Percentiles rank a stretch among this genome's conserved stretches.
Conservation (phyloP, 148 eudicot species). For the Hydrangea macrophylla region DNA sequence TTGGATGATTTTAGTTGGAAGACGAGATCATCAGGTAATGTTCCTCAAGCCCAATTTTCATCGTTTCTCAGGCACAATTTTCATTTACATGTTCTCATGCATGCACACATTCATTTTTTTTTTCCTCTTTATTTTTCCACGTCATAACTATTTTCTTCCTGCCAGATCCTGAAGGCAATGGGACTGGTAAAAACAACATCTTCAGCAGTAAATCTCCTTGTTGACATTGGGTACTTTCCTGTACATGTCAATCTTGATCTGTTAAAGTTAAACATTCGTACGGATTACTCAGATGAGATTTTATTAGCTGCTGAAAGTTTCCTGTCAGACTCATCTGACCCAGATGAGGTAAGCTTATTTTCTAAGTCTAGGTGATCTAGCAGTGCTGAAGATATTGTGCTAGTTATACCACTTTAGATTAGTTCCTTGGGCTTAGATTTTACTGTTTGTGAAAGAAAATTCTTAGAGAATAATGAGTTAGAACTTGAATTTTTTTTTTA, state of each 20-base stretch:
- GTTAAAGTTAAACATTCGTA: constrained; percentile 69
- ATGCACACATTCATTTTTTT: not conserved
- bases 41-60: not conserved
- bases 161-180: constrained; percentile 80
- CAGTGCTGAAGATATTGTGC: not conserved
- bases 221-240: constrained; percentile 85
- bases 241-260: constrained; percentile 89
- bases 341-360: constrained; percentile 57
- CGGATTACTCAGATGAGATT: constrained; percentile 56
- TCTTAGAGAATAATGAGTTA: no score
- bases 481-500: no score
- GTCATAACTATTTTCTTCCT: constrained; percentile 13
- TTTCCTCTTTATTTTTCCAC: not conserved
- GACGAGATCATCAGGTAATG: not conserved
- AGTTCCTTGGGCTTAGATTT: no score
- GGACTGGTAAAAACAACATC: constrained; percentile 63
- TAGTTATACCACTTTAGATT: no score
- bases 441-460: no score
- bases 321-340: constrained; percentile 52
- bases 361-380: not conserved
- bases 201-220: constrained; percentile 82
- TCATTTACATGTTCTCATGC: not conserved
- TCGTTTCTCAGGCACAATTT: no score
- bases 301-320: constrained; percentile 65
- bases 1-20: not conserved